Evolutionary conservation across 2,329 filamentous ascomycete genomes (phyloP).

Genomic region (Stemphylium vesicarium): DNA sequence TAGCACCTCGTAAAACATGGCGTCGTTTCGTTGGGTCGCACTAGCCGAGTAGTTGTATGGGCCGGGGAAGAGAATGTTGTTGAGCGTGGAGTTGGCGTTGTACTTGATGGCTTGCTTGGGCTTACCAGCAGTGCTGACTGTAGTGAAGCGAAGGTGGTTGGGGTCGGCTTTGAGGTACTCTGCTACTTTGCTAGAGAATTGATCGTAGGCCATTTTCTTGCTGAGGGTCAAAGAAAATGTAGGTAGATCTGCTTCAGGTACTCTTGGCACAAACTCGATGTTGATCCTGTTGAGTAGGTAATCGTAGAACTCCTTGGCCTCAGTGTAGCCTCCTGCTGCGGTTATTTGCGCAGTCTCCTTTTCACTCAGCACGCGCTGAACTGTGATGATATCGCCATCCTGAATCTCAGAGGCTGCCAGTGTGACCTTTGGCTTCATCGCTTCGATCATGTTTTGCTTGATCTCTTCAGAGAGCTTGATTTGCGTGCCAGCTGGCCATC

Average conservation of each 20-base stretch:
- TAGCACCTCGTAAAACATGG: constrained; percentile 88
- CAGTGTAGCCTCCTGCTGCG: constrained; percentile 58
- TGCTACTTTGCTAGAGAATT: constrained; percentile 81
- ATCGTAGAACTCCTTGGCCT: constrained; percentile 89
- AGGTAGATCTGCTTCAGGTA: constrained; percentile 64
- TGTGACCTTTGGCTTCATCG: constrained; percentile 88
- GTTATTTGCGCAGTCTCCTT: constrained; percentile 50
- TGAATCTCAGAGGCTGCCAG: constrained; percentile 92
- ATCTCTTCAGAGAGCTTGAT: constrained; percentile 92
- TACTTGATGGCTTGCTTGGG: constrained; percentile 81
- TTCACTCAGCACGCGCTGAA: constrained; percentile 71
- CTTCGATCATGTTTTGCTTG: constrained; percentile 96
- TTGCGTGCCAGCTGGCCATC: constrained; percentile 78
- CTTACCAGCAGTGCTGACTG: constrained; percentile 79
- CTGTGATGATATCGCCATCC: constrained; percentile 95
- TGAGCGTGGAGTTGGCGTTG: constrained; percentile 71
- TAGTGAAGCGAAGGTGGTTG: constrained; percentile 90
- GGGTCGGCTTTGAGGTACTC: constrained; percentile 76
- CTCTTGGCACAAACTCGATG: constrained; percentile 76
- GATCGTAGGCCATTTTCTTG: constrained; percentile 88
- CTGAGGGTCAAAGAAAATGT: constrained; percentile 80
- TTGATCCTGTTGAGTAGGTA: constrained; percentile 84
- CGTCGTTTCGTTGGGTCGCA: constrained; percentile 72
- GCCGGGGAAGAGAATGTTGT: constrained; percentile 77
- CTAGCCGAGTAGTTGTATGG: constrained; percentile 72